Evolutionary conservation across 2,329 filamentous ascomycete species (phyloP).

Genomic region (Dothideomycetes sp.): DNA sequence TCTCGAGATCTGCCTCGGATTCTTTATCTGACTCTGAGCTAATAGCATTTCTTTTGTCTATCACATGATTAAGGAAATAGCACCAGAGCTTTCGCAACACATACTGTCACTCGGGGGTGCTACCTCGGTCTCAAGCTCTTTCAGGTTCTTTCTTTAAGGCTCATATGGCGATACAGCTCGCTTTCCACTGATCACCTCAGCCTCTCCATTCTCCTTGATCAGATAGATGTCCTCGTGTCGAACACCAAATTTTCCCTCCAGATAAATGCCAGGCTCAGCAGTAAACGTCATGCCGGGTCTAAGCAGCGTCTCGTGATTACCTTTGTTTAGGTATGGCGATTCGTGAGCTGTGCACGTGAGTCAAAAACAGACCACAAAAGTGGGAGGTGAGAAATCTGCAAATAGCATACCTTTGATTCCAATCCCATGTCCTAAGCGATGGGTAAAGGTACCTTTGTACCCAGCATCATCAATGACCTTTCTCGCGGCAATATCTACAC

Average conservation of each 20-base stretch:
- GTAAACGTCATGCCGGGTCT: slow-evolving; percentile 52
- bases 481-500: slow-evolving; percentile 50
- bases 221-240: slow-evolving; percentile 53
- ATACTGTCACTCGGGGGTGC: too few relatives aligned
- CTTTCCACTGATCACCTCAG: slow-evolving; percentile 44
- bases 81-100: too few relatives aligned
- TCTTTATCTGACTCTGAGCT: too few relatives aligned
- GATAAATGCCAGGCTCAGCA: slow-evolving; percentile 52
- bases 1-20: too few relatives aligned
- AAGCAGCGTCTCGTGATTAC: slow-evolving; percentile 38
- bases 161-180: slow-evolving; percentile 44
- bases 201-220: slow-evolving; percentile 41
- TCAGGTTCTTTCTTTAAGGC: too few relatives aligned
- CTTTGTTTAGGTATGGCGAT: slow-evolving; percentile 53
- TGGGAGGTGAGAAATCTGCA: too few relatives aligned
- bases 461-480: slow-evolving; percentile 46
- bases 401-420: slow-evolving; percentile 43
- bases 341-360: slow-evolving; percentile 39
- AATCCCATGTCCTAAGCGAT: slow-evolving; percentile 53
- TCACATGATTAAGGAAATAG: too few relatives aligned
- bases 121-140: too few relatives aligned
- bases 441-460: slow-evolving; percentile 49
- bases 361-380: background rate
- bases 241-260: slow-evolving; percentile 49
- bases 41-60: too few relatives aligned